A percentile compares a stretch with the other conserved stretches of the same genome.
Evolutionary conservation across 345 rosid species (phyloP).

Genomic region (Rhodamnia argentea): DNA sequence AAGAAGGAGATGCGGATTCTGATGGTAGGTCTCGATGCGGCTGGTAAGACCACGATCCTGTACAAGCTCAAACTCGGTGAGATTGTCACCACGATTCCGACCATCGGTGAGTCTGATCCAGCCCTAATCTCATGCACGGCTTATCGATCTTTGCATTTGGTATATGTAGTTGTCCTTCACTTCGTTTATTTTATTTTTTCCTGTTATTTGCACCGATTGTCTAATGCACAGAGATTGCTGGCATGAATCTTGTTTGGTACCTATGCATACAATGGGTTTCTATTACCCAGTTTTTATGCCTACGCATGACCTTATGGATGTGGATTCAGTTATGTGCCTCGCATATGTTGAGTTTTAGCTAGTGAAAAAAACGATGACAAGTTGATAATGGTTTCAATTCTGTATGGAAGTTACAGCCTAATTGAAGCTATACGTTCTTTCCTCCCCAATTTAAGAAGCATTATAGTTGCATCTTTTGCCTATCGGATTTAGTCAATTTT

Average conservation of each 20-base stretch:
- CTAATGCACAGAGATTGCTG: neutral
- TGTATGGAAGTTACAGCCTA: neutral
- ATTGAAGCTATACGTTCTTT: neutral
- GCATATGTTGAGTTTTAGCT: neutral
- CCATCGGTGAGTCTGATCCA: constrained; percentile 42
- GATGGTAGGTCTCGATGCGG: constrained; percentile 88
- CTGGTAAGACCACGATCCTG: constrained; percentile 74
- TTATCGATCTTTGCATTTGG: neutral
- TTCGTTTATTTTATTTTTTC: neutral
- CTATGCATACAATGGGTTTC: neutral
- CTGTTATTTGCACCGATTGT: neutral
- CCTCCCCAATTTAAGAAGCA: neutral
- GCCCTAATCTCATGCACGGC: neutral
- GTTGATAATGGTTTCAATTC: neutral
- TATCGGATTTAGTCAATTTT: neutral
- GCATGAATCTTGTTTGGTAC: neutral
- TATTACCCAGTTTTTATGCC: neutral
- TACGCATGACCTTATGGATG: neutral
- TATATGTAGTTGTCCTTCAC: neutral
- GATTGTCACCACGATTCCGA: constrained; percentile 76
- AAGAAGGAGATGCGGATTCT: constrained; percentile 77
- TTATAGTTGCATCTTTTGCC: neutral
- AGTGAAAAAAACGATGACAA: neutral
- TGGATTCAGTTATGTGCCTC: neutral
- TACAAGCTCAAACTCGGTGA: constrained; percentile 87